Conservation (phyloP, 805 yeast genomes). For the Candida berthetii region DNA sequence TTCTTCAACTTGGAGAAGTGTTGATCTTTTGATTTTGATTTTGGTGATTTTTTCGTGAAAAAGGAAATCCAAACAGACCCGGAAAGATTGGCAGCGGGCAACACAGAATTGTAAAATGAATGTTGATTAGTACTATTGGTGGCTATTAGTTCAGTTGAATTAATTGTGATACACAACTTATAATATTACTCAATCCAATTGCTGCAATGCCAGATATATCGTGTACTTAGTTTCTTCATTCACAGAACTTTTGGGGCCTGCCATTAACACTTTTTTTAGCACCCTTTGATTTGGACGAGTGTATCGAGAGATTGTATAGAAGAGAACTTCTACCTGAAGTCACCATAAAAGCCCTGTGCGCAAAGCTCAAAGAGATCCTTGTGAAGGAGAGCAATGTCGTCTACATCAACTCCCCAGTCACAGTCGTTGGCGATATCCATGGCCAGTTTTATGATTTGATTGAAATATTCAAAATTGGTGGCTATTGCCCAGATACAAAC, state of each 20-base stretch:
- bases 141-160: no score
- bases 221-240: neutral
- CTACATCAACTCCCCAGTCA: constrained; percentile 77
- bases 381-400: constrained; percentile 83
- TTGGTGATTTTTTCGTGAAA: no score
- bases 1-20: no score
- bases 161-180: no score
- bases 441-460: constrained; percentile 94
- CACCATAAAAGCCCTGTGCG: constrained; percentile 67
- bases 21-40: no score
- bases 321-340: constrained; percentile 67
- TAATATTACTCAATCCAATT: no score
- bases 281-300: constrained; percentile 51
- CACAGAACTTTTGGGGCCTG: neutral
- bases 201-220: neutral
- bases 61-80: no score
- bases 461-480: constrained; percentile 92
- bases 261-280: constrained; percentile 4
- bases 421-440: constrained; percentile 96
- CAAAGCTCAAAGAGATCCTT: constrained; percentile 75
- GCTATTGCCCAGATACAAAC: constrained; percentile 88
- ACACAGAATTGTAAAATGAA: no score
- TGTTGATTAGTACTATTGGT: no score
- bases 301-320: constrained; percentile 58
- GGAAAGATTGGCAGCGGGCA: no score